These are phyloP conservation scores for Malassezia japonica DNA, from an alignment of 1,284 basidiomycete species.

Conservation along the genomic window DNA sequence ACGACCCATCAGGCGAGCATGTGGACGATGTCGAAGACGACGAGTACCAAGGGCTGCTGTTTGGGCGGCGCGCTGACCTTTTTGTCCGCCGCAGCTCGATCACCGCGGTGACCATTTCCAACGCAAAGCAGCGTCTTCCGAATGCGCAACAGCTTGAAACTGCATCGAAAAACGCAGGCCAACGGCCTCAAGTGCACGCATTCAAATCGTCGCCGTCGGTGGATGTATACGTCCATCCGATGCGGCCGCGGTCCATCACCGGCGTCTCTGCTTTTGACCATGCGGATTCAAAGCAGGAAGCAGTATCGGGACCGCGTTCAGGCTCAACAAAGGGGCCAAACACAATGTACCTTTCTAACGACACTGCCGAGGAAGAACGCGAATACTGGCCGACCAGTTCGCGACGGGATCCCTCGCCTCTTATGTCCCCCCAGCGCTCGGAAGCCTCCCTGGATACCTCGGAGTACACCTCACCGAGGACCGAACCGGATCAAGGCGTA, in stretches of 20 bases:
- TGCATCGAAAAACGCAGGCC: neutral
- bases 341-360: neutral
- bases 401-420: neutral
- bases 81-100: slow-evolving; percentile 1
- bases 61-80: slow-evolving; percentile 10
- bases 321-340: too few relatives aligned
- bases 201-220: neutral
- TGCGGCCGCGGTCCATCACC: neutral
- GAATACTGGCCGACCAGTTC: slow-evolving; percentile 1
- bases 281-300: too few relatives aligned
- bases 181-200: neutral
- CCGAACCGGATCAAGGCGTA: too few relatives aligned
- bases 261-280: neutral
- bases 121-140: neutral
- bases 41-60: neutral
- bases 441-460: too few relatives aligned
- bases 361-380: neutral
- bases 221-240: neutral
- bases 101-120: neutral
- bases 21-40: neutral
- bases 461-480: too few relatives aligned
- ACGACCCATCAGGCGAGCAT: neutral
- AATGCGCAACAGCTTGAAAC: neutral
- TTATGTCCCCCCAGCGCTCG: too few relatives aligned
- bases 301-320: too few relatives aligned